A percentile compares a stretch with the other conserved stretches of the same genome.
Evolutionary conservation across 305 asterid species (phyloP).

Genomic region (Ruellia speciosa): DNA sequence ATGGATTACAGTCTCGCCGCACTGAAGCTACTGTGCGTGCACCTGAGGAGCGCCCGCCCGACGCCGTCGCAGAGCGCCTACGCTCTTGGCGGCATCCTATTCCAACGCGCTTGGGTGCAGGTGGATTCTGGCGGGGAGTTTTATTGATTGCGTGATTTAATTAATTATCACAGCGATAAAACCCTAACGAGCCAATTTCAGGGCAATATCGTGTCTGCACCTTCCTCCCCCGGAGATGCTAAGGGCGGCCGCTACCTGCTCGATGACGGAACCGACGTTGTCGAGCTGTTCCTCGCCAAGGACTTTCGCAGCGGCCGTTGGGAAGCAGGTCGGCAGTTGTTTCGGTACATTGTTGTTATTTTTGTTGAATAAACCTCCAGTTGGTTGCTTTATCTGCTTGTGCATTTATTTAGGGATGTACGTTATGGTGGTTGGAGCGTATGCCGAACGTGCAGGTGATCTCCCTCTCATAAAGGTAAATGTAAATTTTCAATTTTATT

Average conservation of each 20-base stretch:
- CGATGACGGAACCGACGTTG: constrained; percentile 74
- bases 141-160: neutral
- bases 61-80: constrained; percentile 38
- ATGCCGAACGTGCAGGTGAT: constrained; percentile 30
- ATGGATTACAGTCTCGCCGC: constrained; percentile 85
- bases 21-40: constrained; percentile 60
- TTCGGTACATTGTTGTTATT: constrained; percentile 8
- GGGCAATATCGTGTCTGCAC: constrained; percentile 61
- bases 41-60: constrained; percentile 42
- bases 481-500: neutral
- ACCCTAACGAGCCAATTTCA: constrained; percentile 28
- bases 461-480: constrained; percentile 57
- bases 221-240: constrained; percentile 26
- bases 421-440: constrained; percentile 86
- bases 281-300: constrained; percentile 42
- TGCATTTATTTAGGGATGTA: constrained; percentile 52
- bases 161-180: constrained; percentile 10
- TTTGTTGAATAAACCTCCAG: neutral
- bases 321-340: constrained; percentile 43
- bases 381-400: constrained; percentile 5
- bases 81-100: constrained; percentile 67
- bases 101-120: constrained; percentile 95
- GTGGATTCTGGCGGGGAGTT: constrained; percentile 22
- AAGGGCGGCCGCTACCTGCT: constrained; percentile 36
- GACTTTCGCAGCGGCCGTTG: constrained; percentile 37